phyloP scores from a whole-genome alignment of 2,329 filamentous ascomycete species.

The Arthrocladium fulminans region DNA sequence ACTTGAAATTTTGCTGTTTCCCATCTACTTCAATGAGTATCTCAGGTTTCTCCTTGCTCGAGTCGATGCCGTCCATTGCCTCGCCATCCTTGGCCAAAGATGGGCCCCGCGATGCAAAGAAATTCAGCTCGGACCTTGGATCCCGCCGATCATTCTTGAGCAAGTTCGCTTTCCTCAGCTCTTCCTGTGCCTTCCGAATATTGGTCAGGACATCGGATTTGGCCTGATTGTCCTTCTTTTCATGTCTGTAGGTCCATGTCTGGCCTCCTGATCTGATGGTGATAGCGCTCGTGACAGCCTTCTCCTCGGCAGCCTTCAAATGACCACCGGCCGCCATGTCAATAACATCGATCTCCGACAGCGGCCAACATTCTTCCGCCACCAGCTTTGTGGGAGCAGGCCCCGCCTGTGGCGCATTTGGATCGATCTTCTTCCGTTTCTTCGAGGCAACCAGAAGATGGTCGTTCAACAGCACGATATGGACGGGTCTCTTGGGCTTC shows the following conservation, averaged over 20 bases:
- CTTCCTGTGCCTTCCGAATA: conserved; percentile 85
- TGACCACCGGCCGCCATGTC: conserved; percentile 57
- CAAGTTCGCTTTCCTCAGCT: conserved; percentile 76
- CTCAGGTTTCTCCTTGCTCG: conserved; percentile 56
- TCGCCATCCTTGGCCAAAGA: conserved; percentile 70
- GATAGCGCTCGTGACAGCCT: conserved; percentile 69
- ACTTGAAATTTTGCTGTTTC: conserved; percentile 89
- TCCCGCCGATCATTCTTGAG: conserved; percentile 36
- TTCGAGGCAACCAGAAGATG: conserved; percentile 83
- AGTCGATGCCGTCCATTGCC: conserved; percentile 66
- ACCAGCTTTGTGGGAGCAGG: conserved; percentile 62
- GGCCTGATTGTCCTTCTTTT: conserved; percentile 67
- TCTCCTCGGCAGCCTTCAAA: conserved; percentile 41
- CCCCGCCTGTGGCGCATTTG: conserved; percentile 38
- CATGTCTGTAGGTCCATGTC: conserved; percentile 88
- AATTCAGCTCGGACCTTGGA: conserved; percentile 57
- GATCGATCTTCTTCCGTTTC: conserved; percentile 84
- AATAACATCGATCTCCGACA: conserved; percentile 86
- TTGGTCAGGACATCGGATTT: conserved; percentile 77
- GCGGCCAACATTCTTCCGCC: conserved; percentile 86
- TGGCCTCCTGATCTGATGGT: conserved; percentile 84
- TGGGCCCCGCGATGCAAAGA: conserved; percentile 70
- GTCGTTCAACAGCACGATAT: conserved; percentile 88
- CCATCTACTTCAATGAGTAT: conserved; percentile 93
- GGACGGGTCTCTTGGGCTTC: conserved; percentile 81